These are phyloP conservation scores for Achaetomium macrosporum DNA, from an alignment of 2,329 filamentous ascomycete species.

Conservation along the genomic window DNA sequence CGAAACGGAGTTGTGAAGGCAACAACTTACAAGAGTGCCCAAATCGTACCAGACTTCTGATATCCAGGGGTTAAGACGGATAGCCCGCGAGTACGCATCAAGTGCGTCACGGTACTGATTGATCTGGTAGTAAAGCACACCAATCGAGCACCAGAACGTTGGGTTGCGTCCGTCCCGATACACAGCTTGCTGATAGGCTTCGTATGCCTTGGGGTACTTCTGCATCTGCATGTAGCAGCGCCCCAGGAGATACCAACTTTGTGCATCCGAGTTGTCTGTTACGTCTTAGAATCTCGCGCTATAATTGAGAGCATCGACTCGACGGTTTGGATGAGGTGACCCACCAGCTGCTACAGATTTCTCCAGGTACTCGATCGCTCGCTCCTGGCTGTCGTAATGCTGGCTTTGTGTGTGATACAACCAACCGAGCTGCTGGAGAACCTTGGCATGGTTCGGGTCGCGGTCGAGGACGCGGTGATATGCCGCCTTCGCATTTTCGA, in stretches of 20 bases:
- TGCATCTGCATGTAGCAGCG: conserved; percentile 99
- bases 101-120: conserved; percentile 98
- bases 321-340: conserved; percentile 29
- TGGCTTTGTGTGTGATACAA: conserved; percentile 93
- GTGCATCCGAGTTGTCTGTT: conserved; percentile 84
- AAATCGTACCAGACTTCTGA: conserved; percentile 99
- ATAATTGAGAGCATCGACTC: conserved; percentile 2
- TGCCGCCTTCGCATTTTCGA: conserved; percentile 85
- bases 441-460: conserved; percentile 94
- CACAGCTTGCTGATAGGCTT: conserved; percentile 97
- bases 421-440: conserved; percentile 96
- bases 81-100: conserved; percentile 94
- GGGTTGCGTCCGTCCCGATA: conserved; percentile 97
- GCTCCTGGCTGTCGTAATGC: conserved; percentile 86
- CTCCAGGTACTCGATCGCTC: conserved; percentile 93
- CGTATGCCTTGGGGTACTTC: conserved; percentile 97
- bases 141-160: conserved; percentile 99
- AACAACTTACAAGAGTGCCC: conserved; percentile 74
- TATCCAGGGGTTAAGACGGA: conserved; percentile 94
- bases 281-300: conserved; percentile 25
- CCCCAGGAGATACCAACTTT: conserved; percentile 97
- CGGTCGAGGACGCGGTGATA: conserved; percentile 91
- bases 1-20: conserved; percentile 16
- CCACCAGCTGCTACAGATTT: conserved; percentile 90
- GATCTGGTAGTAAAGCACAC: conserved; percentile 98